Evolutionary conservation across 495 filamentous ascomycete species (phyloP), one percentile per base, ranked within the genome.

Genomic region (Penicillium pulvis): DNA sequence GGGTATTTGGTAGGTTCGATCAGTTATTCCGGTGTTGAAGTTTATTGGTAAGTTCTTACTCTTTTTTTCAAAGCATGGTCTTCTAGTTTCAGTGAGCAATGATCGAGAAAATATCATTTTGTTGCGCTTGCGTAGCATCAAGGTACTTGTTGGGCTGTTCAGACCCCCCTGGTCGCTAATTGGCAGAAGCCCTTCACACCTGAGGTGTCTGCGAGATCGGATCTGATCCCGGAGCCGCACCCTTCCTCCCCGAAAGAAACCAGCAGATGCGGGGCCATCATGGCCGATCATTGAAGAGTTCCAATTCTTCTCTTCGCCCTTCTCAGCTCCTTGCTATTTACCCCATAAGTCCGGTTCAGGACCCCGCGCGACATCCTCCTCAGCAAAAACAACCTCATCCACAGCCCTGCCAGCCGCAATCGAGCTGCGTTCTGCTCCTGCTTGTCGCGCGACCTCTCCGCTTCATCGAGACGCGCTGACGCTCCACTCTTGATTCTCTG

Each of bases 261-360:
- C 62, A 51, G 64, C 66, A 63, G 65, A 61, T 61, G 73, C 70
- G 73, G 71, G 71, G 69, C 69, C 61, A 44, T 55, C 33, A 49
- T 57, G 30, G 26, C 43, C 43, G 46, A 57, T 55, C 53, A 39
- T 35, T 35, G 12, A 54, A 66, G 56, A 58, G 44, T 36, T 42
- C 31, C 39, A 5, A n/a, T 50, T 48, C 59, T 53, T 56, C 58
- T 58, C 55, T 26, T 57, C 58, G 54, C 58, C 35, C 19, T 53
- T 35, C 35, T 64, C 60, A 57, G 52, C 61, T 57, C 49, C 48
- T 24, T 33, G 35, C 19, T 26, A 23, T 23, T 23, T 23, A 49
- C 11, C 30, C 30, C 36, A 30, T 33, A 17, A 17, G 31, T 20
- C n/a, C 24, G 20, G 12, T 4, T 19, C 28, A 41, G 16, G 39